Base-by-base conservation (phyloP, 768 basidiomycete species). In the Pulveroboletus ravenelii region DNA sequence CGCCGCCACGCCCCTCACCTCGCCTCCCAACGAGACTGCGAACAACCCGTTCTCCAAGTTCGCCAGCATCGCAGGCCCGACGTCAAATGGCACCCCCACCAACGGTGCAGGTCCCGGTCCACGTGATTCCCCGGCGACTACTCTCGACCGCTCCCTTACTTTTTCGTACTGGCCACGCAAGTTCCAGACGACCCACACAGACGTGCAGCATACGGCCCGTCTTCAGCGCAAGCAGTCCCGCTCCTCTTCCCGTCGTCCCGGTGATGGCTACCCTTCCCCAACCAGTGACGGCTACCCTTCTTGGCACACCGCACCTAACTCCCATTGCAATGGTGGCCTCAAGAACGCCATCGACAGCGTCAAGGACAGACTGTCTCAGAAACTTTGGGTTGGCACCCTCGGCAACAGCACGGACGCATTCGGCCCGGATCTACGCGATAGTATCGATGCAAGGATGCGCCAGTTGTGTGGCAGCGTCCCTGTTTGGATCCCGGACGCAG, bases 401-500 rank as follows among this genome's bases (percentile, higher is more conserved):
- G 89, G 86, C 8, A 80, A 79, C 13, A 77, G 78, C 52, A 88
- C 88, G 1, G 87, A 92, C 59, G 62, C 62, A 0, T 83, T 87
- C 55, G 68, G 72, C 23, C 75, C 79, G n/a, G 74, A 75, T 9
- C 69, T 87, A 5, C 75, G 80, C 47, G 65, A 67, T 20, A 78
- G 76, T 30, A 76, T 90, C 54, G 81, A 89, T 54, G 57, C 63
- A 29, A 70, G 78, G 59, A 70, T 80, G 66, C 58, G 54, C 41
- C 68, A 75, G 20, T 56, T 74, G 50, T 66, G 67, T 31, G 65
- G 72, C 5, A 74, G 72, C 48, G 55, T 77, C 3, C 75, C 87
- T 0, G 86, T 92, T 17, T 92, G 89, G 90, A 85, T 93, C 48
- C 84, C 86, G 1, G 85, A 89, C 60, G 75, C 77, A 2, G 89